Conservation (phyloP, 2,329 filamentous ascomycete species). For the Endothia cerciana region DNA sequence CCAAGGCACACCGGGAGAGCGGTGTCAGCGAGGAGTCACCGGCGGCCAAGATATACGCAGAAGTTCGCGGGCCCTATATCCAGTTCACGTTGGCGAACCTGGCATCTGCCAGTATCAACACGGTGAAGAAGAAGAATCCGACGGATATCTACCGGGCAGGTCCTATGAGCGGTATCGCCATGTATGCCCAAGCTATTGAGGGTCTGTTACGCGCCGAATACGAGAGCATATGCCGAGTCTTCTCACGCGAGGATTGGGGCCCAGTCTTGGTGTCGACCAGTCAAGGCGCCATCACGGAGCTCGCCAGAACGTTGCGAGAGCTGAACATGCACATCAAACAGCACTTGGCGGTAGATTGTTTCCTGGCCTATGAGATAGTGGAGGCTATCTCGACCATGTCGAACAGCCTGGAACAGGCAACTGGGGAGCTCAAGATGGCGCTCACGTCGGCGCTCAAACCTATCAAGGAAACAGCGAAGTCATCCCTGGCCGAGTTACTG, state of each 20-base stretch:
- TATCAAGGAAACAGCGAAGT: constrained; percentile 88
- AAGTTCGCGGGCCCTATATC: constrained; percentile 86
- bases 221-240: constrained; percentile 86
- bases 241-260: constrained; percentile 83
- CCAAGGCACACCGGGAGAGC: constrained; percentile 59
- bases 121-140: constrained; percentile 77
- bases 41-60: constrained; percentile 81
- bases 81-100: constrained; percentile 80
- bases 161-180: constrained; percentile 81
- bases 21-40: constrained; percentile 63
- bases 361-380: constrained; percentile 91
- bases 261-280: constrained; percentile 79
- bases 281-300: constrained; percentile 76
- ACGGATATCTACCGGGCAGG: constrained; percentile 86
- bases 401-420: constrained; percentile 77
- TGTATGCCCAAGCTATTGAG: constrained; percentile 86
- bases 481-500: constrained; percentile 79
- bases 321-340: constrained; percentile 87
- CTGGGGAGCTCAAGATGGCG: constrained; percentile 81
- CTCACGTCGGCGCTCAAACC: constrained; percentile 87
- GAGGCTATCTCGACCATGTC: constrained; percentile 85
- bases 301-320: constrained; percentile 83
- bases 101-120: constrained; percentile 82
- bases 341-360: constrained; percentile 89
- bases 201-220: constrained; percentile 87